Conservation (phyloP, 2,329 filamentous ascomycete species). For the Paradendryphiella salina region DNA sequence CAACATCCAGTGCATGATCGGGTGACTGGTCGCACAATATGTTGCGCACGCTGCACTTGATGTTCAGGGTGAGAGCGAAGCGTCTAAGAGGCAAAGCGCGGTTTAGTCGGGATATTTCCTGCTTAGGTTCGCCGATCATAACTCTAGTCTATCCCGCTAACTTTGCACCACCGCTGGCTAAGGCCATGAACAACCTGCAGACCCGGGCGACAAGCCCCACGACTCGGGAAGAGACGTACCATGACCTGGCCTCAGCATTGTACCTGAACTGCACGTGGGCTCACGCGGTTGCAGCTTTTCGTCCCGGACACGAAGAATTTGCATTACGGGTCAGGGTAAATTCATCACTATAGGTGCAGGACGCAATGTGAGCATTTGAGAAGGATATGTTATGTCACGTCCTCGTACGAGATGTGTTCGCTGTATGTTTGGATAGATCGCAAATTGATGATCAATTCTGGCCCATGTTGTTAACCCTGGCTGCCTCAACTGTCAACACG, state of each 20-base stretch:
- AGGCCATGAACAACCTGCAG: background rate
- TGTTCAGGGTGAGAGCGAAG: background rate
- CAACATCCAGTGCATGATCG: no score
- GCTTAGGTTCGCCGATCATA: conserved; percentile 1
- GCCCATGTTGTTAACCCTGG: conserved; percentile 3
- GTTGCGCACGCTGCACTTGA: background rate
- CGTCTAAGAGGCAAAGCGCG: background rate
- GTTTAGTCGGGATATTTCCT: background rate
- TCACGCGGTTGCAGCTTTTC: background rate
- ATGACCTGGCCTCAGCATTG: conserved; percentile 1
- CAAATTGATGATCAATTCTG: background rate
- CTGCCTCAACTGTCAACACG: conserved; percentile 3
- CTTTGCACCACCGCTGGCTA: background rate
- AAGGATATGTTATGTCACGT: background rate
- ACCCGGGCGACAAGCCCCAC: background rate
- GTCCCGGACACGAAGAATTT: background rate
- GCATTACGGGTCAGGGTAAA: background rate
- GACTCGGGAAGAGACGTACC: background rate
- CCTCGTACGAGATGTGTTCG: background rate
- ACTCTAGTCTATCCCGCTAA: conserved; percentile 1
- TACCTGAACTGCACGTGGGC: conserved; percentile 6
- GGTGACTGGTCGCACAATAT: background rate
- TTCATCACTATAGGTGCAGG: background rate
- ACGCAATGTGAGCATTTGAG: background rate
- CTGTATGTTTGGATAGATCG: conserved; percentile 1